phyloP scores from a whole-genome alignment of 495 filamentous ascomycete genomes.

The Acidomyces sp. region DNA sequence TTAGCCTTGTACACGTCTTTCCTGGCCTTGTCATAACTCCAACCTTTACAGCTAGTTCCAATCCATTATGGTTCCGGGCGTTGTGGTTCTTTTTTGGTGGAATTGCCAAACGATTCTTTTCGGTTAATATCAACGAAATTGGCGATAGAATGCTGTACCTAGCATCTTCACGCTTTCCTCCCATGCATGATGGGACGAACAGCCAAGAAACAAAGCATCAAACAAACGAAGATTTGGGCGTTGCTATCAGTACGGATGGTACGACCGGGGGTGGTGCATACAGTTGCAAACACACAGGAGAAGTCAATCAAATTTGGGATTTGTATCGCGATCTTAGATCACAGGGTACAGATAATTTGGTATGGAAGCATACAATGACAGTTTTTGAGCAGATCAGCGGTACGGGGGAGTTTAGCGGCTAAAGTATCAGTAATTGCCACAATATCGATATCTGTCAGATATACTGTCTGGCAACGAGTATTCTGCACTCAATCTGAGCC shows the following conservation, averaged over 20 bases:
- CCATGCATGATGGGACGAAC: neutral
- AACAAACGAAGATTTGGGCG: neutral
- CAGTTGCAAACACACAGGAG: neutral
- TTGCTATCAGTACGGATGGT: constrained; percentile 1
- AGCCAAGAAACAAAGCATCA: too few relatives aligned
- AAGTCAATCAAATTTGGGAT: constrained; percentile 4
- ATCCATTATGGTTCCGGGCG: constrained; percentile 9
- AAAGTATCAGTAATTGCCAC: too few relatives aligned
- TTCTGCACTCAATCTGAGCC: too few relatives aligned
- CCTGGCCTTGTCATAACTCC: constrained; percentile 20
- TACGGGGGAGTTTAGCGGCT: too few relatives aligned
- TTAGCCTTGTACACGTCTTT: constrained; percentile 18
- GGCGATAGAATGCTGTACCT: constrained; percentile 3
- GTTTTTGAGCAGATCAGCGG: too few relatives aligned
- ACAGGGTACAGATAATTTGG: neutral
- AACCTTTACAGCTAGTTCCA: neutral
- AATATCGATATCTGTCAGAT: too few relatives aligned
- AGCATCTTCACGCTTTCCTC: constrained; percentile 1
- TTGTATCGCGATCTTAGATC: constrained; percentile 1
- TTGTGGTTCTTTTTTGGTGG: neutral
- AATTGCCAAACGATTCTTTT: neutral
- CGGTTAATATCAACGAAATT: neutral
- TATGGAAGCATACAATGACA: constrained; percentile 7
- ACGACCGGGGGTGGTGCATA: constrained; percentile 7
- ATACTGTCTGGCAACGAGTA: too few relatives aligned